phyloP scores from a whole-genome alignment of 306 rosid genomes.

The Quercus gilva region DNA sequence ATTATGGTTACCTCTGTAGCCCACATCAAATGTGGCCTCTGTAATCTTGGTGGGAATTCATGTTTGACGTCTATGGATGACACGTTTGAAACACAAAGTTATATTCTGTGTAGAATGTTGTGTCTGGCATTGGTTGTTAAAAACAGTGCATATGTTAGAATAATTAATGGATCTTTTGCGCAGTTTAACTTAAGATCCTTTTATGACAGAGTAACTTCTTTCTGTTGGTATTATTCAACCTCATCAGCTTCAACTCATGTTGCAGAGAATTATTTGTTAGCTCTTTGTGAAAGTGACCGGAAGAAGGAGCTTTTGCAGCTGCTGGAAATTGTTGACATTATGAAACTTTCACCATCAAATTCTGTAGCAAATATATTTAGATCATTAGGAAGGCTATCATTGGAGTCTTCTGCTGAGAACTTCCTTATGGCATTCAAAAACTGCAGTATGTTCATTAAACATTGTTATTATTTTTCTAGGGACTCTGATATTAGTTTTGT shows the following conservation, averaged over 20 bases:
- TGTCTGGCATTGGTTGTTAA: slow-evolving; percentile 13
- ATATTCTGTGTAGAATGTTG: slow-evolving; percentile 11
- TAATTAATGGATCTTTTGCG: slow-evolving; percentile 1
- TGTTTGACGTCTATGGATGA: slow-evolving; percentile 14
- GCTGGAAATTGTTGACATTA: slow-evolving; percentile 55
- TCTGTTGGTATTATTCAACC: slow-evolving; percentile 18
- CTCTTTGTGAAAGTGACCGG: slow-evolving; percentile 74
- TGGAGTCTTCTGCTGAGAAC: slow-evolving; percentile 65
- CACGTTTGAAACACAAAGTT: background rate
- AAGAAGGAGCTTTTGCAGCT: slow-evolving; percentile 58
- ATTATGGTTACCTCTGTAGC: background rate
- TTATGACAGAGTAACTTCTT: slow-evolving; percentile 13
- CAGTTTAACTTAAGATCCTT: slow-evolving; percentile 1
- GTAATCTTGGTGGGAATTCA: slow-evolving; percentile 3
- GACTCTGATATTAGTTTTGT: slow-evolving; percentile 1
- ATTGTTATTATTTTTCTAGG: background rate
- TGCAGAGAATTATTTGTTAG: slow-evolving; percentile 80
- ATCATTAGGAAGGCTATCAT: slow-evolving; percentile 63
- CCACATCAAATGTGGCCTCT: background rate
- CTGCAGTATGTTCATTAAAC: slow-evolving; percentile 44
- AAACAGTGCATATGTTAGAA: slow-evolving; percentile 17
- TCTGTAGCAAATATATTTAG: slow-evolving; percentile 45
- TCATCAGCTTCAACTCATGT: slow-evolving; percentile 25
- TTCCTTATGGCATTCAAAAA: slow-evolving; percentile 54
- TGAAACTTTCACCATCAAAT: slow-evolving; percentile 43